These are phyloP conservation scores for Penicillium riverlandense DNA, from an alignment of 495 filamentous ascomycete species.

Conservation along the genomic window DNA sequence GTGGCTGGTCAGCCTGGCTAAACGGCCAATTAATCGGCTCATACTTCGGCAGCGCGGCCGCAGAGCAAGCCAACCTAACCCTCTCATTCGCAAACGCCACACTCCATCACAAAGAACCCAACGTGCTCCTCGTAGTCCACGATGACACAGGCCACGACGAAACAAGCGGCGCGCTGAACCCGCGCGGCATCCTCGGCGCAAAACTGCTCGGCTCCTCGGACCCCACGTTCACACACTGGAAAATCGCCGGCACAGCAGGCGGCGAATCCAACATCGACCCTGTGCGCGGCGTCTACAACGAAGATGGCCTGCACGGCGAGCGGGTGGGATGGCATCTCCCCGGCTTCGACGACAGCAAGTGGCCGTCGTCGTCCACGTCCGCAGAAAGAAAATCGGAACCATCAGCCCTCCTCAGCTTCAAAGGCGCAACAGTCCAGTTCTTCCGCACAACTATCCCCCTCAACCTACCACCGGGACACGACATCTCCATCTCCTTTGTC, in stretches of 20 bases:
- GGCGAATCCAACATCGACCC: slow-evolving; percentile 62
- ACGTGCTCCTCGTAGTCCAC: slow-evolving; percentile 62
- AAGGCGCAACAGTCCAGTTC: slow-evolving; percentile 42
- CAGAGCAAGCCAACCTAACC: slow-evolving; percentile 21
- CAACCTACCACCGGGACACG: slow-evolving; percentile 30
- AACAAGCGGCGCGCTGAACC: slow-evolving; percentile 57
- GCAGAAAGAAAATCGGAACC: neutral
- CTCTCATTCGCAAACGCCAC: slow-evolving; percentile 35
- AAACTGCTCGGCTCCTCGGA: slow-evolving; percentile 27
- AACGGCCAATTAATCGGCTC: slow-evolving; percentile 49
- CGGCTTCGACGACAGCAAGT: slow-evolving; percentile 41
- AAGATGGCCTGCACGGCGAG: slow-evolving; percentile 63
- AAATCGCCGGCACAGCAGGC: slow-evolving; percentile 65
- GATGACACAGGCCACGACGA: slow-evolving; percentile 67
- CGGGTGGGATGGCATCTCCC: slow-evolving; percentile 62
- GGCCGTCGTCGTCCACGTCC: slow-evolving; percentile 10
- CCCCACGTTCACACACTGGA: slow-evolving; percentile 52
- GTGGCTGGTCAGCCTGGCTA: slow-evolving; percentile 50
- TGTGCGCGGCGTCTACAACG: slow-evolving; percentile 64
- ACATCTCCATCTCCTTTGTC: slow-evolving; percentile 42
- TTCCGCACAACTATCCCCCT: slow-evolving; percentile 53
- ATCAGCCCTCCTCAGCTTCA: slow-evolving; percentile 40
- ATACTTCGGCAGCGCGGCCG: slow-evolving; percentile 44
- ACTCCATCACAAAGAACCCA: slow-evolving; percentile 40
- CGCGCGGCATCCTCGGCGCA: slow-evolving; percentile 60